Evolutionary conservation across 108 stramenopile genomes (phyloP), one percentile per base, ranked within the genome.

Genomic region (Nitzschia palea): DNA sequence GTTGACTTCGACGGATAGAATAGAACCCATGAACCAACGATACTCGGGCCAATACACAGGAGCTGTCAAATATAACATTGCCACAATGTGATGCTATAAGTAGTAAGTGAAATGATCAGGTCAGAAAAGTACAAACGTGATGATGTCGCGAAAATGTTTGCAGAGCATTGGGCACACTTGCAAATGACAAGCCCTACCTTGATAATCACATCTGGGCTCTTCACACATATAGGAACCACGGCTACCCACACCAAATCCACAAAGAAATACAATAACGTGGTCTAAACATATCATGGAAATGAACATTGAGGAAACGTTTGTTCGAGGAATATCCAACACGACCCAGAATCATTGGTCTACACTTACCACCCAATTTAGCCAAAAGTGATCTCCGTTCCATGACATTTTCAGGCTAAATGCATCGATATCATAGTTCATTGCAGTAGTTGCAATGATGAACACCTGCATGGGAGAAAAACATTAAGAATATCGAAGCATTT

Each of bases 1-100:
- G 58, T 95, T 95, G 52, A 92, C 65, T 73, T 95, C 91, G 4
- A 92, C 90, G 50, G 55, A 85, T 47, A 95, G 67, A 60, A 83
- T 82, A 8, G 87, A 86, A 25, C 94, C 94, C 87, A 95, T 89
- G 14, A 81, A 70, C 83, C 86, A 95, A 27, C 87, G 79, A 20
- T 61, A 71, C n/a, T 80, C 58, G 6, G 67, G 75, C 55, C 48
- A 67, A 43, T 22, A 70, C 43, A 77, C 83, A 3, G 94, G 94
- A 61, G 87, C 65, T 25, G 71, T 18, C 25, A 95, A 29, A 53
- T 92, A 95, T 2, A 91, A 9, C 18, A 95, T 55, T 0, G 91
- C 87, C 27, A 84, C 83, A 34, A 90, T 58, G 64, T 95, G 94
- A 77, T 95, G 94, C 62, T 92, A 78, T 55, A 3, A 51, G 5